Conservation (phyloP, 108 stramenopile species). For the Nannochloropsis gaditana region DNA sequence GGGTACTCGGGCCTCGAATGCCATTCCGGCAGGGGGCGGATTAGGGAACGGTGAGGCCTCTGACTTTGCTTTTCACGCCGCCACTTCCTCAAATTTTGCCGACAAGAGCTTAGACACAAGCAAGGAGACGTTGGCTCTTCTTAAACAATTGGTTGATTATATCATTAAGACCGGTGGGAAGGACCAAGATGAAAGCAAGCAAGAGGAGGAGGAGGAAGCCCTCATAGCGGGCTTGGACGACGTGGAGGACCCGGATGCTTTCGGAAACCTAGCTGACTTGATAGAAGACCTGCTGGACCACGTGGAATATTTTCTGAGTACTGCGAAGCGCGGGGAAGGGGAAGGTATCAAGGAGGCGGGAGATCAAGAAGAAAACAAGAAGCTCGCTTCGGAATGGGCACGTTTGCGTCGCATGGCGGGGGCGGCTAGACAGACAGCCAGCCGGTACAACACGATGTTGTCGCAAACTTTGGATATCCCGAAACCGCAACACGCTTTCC, state of each 20-base stretch:
- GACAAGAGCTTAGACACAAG: slow-evolving; percentile 26
- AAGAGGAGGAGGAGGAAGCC: slow-evolving; percentile 35
- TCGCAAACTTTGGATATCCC: slow-evolving; percentile 45
- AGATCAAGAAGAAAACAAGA: neutral
- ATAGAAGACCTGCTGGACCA: slow-evolving; percentile 39
- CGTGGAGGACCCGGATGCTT: slow-evolving; percentile 39
- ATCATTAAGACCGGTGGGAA: slow-evolving; percentile 30
- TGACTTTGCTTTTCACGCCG: neutral
- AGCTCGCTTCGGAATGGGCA: slow-evolving; percentile 30
- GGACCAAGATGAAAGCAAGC: slow-evolving; percentile 27
- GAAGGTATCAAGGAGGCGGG: neutral
- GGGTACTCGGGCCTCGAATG: slow-evolving; percentile 46
- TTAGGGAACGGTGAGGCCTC: slow-evolving; percentile 21
- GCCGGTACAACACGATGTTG: slow-evolving; percentile 37
- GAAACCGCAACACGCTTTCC: slow-evolving; percentile 53
- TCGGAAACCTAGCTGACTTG: slow-evolving; percentile 36
- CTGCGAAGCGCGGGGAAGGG: slow-evolving; percentile 25
- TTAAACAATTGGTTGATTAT: slow-evolving; percentile 36
- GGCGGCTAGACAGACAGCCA: slow-evolving; percentile 26
- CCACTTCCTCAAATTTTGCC: slow-evolving; percentile 38
- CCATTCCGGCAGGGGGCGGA: slow-evolving; percentile 34
- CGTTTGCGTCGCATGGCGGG: slow-evolving; percentile 33
- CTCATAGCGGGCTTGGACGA: slow-evolving; percentile 31
- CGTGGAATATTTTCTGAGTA: slow-evolving; percentile 34
- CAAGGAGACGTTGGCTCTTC: slow-evolving; percentile 32